Evolutionary conservation across 2,329 filamentous ascomycete genomes (phyloP).

Genomic region (Aspergillus spinulosporus): DNA sequence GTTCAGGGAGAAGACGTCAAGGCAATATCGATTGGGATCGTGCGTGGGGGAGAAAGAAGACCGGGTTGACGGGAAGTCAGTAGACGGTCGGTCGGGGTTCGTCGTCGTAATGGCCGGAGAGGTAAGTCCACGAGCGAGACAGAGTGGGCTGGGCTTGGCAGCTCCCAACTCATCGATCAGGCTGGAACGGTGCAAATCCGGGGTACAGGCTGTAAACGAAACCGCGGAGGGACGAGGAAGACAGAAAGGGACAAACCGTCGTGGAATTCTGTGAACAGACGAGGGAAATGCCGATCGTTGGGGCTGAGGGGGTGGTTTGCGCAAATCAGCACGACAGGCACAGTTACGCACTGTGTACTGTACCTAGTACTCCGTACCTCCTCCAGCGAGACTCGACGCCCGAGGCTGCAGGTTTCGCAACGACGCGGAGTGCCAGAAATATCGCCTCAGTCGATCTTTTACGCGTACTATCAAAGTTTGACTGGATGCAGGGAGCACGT

Average conservation of each 20-base stretch:
- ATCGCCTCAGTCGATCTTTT: not conserved
- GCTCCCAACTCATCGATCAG: conserved; percentile 14
- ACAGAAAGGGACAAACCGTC: not conserved
- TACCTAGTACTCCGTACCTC: too few species aligned
- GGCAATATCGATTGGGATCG: not conserved
- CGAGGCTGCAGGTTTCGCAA: not conserved
- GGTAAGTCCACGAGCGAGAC: conserved; percentile 2
- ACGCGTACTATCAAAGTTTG: not conserved
- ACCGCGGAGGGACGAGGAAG: not conserved
- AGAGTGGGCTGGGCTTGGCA: conserved; percentile 13
- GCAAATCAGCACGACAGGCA: not conserved
- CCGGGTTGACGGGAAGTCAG: conserved; percentile 1
- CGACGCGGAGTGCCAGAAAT: not conserved
- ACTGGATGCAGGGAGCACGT: conserved; percentile 1
- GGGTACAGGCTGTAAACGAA: conserved; percentile 5
- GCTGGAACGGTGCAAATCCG: conserved; percentile 13
- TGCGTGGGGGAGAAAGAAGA: not conserved
- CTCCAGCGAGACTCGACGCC: not conserved
- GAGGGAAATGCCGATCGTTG: conserved; percentile 11
- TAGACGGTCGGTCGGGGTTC: not conserved
- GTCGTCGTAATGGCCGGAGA: conserved; percentile 8
- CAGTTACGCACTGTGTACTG: not conserved
- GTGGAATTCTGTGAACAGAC: conserved; percentile 5
- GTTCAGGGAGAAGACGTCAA: conserved; percentile 3
- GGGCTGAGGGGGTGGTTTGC: conserved; percentile 3